phyloP scores from a whole-genome alignment of 2,329 filamentous ascomycete genomes.

The Ceratocystis cubensis region DNA sequence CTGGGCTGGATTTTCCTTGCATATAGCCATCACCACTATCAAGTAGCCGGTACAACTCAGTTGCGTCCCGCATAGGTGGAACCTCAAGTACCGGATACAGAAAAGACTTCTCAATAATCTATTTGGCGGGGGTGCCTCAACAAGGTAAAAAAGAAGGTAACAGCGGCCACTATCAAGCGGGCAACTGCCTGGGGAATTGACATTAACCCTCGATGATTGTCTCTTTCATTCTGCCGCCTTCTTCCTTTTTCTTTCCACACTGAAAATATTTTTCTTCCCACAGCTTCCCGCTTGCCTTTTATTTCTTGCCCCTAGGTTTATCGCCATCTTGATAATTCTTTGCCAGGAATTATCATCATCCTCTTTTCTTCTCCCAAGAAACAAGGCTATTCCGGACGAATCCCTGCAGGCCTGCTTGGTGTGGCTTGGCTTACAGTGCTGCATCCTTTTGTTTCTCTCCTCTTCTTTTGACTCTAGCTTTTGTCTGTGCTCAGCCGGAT shows the following conservation, averaged over 20 bases:
- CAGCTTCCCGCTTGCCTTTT: neutral
- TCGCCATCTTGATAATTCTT: neutral
- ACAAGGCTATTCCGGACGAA: neutral
- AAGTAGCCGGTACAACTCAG: neutral
- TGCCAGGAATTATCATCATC: neutral
- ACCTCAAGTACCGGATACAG: neutral
- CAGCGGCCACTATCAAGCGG: neutral
- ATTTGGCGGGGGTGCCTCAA: neutral
- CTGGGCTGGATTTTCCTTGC: no score
- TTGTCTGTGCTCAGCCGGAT: neutral
- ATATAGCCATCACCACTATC: neutral
- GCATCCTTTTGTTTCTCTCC: constrained; percentile 1
- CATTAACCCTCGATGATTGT: neutral
- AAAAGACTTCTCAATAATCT: neutral
- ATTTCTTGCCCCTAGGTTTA: neutral
- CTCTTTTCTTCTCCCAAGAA: neutral
- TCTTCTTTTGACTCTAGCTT: neutral
- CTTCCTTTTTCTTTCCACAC: neutral
- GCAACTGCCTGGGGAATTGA: neutral
- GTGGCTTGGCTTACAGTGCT: neutral
- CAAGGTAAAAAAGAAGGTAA: neutral
- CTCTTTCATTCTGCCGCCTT: neutral
- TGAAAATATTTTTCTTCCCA: neutral
- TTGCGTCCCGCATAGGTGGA: neutral
- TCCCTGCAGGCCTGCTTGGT: neutral